Percentiles rank a stretch among this genome's conserved stretches.
Conservation (phyloP, 2,329 filamentous ascomycete genomes). For the Dactylellina drechsleri region DNA sequence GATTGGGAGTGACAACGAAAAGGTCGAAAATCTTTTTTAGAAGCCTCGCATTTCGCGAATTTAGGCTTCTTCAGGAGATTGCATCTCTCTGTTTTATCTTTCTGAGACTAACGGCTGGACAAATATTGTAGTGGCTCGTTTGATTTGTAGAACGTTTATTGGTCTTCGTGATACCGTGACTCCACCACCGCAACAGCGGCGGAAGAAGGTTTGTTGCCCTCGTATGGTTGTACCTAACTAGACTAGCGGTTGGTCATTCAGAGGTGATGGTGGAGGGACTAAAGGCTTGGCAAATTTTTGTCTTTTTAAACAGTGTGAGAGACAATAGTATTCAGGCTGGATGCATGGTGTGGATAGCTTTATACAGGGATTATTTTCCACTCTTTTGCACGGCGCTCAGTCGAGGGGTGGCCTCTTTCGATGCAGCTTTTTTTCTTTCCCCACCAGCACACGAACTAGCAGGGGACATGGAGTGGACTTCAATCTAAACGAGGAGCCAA, state of each 20-base stretch:
- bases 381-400: slow-evolving; percentile 39
- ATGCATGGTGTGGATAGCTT: slow-evolving; percentile 42
- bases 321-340: slow-evolving; percentile 51
- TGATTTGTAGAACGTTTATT: slow-evolving; percentile 43
- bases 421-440: slow-evolving; percentile 37
- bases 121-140: slow-evolving; percentile 29
- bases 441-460: slow-evolving; percentile 40
- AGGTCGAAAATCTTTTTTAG: not conserved
- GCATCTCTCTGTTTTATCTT: not conserved
- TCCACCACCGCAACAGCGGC: slow-evolving; percentile 22
- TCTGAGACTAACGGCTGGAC: slow-evolving; percentile 34
- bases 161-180: slow-evolving; percentile 31
- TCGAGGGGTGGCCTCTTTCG: slow-evolving; percentile 49
- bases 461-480: slow-evolving; percentile 54
- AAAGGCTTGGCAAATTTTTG: slow-evolving; percentile 40
- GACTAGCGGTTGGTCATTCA: slow-evolving; percentile 44
- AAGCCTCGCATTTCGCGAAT: slow-evolving; percentile 37
- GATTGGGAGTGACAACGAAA: slow-evolving; percentile 2
- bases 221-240: slow-evolving; percentile 52
- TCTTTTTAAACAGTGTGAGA: slow-evolving; percentile 31
- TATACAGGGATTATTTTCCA: slow-evolving; percentile 39
- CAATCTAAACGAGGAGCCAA: slow-evolving; percentile 54
- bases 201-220: slow-evolving; percentile 18
- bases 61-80: slow-evolving; percentile 23
- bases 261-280: slow-evolving; percentile 37